These are phyloP conservation scores for Penicillium fimorum DNA, from an alignment of 495 filamentous ascomycete genomes.

Conservation along the genomic window DNA sequence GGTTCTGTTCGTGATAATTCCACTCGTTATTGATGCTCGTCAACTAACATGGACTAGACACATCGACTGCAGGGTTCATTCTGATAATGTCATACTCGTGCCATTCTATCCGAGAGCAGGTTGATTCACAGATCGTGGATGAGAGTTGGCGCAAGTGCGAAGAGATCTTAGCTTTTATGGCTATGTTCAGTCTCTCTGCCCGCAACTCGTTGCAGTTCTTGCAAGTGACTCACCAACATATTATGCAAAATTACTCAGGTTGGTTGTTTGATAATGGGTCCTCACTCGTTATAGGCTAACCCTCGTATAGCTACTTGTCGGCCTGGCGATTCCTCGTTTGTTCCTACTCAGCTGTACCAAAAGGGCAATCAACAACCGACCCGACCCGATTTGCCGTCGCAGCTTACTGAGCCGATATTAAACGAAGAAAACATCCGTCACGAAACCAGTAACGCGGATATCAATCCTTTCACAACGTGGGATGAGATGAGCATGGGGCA, in stretches of 20 bases:
- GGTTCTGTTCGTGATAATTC: constrained; percentile 35
- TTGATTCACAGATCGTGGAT: constrained; percentile 19
- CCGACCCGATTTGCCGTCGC: background rate
- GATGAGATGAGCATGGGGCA: constrained; percentile 26
- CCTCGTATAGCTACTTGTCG: constrained; percentile 1
- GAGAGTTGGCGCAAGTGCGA: constrained; percentile 33
- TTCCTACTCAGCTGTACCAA: constrained; percentile 9
- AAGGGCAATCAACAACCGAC: background rate
- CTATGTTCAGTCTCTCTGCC: constrained; percentile 30
- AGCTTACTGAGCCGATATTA: background rate
- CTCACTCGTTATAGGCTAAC: background rate
- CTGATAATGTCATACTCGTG: constrained; percentile 39
- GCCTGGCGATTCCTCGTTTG: constrained; percentile 2
- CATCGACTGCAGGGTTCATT: constrained; percentile 42
- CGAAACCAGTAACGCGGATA: constrained; percentile 6
- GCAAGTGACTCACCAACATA: constrained; percentile 27
- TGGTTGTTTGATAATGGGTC: background rate
- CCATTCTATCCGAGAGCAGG: constrained; percentile 25
- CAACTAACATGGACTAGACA: constrained; percentile 26
- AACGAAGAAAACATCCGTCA: constrained; percentile 4
- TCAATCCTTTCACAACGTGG: constrained; percentile 23
- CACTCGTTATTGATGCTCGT: background rate
- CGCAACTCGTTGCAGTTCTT: constrained; percentile 36
- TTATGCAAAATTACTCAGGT: constrained; percentile 25
- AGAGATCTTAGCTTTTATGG: constrained; percentile 30